Percentiles rank a stretch among this genome's conserved stretches.
Evolutionary conservation across 164 flowering plant species (phyloP).

Genomic region (Tetrastigma voinierianum): DNA sequence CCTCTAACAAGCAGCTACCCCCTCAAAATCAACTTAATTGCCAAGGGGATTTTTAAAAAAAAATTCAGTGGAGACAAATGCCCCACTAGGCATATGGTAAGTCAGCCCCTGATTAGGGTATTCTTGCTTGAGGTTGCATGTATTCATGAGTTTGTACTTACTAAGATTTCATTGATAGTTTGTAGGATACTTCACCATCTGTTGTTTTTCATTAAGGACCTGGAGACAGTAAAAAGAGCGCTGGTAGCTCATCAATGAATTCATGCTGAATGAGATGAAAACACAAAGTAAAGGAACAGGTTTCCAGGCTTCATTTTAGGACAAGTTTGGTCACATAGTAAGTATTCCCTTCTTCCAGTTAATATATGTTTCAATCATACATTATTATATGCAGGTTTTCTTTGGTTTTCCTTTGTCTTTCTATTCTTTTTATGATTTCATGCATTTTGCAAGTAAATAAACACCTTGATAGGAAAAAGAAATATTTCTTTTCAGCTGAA

Average conservation of each 20-base stretch:
- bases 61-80: too few relatives aligned
- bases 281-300: slow-evolving; percentile 92
- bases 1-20: too few relatives aligned
- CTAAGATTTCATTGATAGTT: not conserved
- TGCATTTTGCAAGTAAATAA: not conserved
- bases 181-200: slow-evolving; percentile 75
- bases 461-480: too few relatives aligned
- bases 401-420: not conserved
- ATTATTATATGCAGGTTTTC: not conserved
- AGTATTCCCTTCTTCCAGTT: slow-evolving; percentile 22
- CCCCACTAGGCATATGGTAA: too few relatives aligned
- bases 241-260: slow-evolving; percentile 26
- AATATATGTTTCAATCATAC: not conserved
- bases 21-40: too few relatives aligned
- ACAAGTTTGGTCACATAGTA: slow-evolving; percentile 91
- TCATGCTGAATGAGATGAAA: slow-evolving; percentile 39
- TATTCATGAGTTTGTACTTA: not conserved
- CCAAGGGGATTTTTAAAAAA: too few relatives aligned
- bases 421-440: not conserved
- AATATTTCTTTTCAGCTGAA: not conserved
- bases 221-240: slow-evolving; percentile 45
- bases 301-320: slow-evolving; percentile 96
- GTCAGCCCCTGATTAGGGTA: too few relatives aligned
- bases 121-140: not conserved
- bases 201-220: slow-evolving; percentile 75